Percentiles rank a stretch among this genome's conserved stretches.
Conservation (phyloP, 495 filamentous ascomycete species). For the Hypoxylon perforatum region DNA sequence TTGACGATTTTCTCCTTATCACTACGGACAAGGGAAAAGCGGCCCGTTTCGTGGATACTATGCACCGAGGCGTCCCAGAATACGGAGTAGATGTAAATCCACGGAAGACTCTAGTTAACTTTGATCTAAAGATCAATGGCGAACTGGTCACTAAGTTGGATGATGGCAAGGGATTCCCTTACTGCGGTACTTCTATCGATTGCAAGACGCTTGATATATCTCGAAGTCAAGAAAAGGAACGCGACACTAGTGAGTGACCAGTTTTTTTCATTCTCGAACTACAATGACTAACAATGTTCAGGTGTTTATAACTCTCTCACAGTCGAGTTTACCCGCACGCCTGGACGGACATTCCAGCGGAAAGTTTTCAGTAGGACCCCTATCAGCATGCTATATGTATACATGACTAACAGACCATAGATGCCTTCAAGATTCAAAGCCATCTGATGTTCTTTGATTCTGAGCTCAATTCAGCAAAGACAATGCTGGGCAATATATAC, state of each 20-base stretch:
- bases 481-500: constrained; percentile 79
- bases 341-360: constrained; percentile 79
- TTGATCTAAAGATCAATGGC: constrained; percentile 71
- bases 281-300: constrained; percentile 33
- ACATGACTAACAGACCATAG: constrained; percentile 35
- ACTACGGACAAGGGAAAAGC: constrained; percentile 75
- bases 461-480: constrained; percentile 73
- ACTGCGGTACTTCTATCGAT: constrained; percentile 85
- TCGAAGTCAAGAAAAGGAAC: constrained; percentile 43
- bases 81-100: constrained; percentile 85
- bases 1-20: constrained; percentile 93
- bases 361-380: constrained; percentile 73
- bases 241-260: constrained; percentile 39
- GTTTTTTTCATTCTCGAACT: not conserved
- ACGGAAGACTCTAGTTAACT: constrained; percentile 87
- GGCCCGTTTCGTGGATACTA: constrained; percentile 74
- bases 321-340: constrained; percentile 74
- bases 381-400: constrained; percentile 42
- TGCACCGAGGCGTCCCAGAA: constrained; percentile 79
- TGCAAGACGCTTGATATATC: constrained; percentile 77
- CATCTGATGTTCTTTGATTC: constrained; percentile 93
- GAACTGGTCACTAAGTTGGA: constrained; percentile 62
- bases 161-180: constrained; percentile 73
- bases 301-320: constrained; percentile 74
- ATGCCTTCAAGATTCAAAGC: constrained; percentile 85